A percentile compares a stretch with the other conserved stretches of the same genome.
phyloP scores from a whole-genome alignment of 306 rosid genomes.

The Argentina anserina region DNA sequence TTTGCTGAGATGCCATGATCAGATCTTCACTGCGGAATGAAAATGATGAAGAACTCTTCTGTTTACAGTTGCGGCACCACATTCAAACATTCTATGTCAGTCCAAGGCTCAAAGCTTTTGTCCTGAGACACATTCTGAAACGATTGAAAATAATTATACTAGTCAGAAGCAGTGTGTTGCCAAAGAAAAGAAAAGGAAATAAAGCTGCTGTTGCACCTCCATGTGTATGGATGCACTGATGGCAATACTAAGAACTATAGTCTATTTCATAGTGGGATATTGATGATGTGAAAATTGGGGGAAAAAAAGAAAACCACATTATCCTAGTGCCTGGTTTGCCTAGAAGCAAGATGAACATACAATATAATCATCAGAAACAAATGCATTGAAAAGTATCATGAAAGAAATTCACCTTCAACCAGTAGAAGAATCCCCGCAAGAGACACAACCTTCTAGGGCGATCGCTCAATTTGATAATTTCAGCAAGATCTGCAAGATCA shows the following conservation, averaged over 20 bases:
- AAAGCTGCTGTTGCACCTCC: neutral
- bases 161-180: slow-evolving; percentile 8
- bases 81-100: slow-evolving; percentile 39
- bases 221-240: neutral
- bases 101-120: slow-evolving; percentile 59
- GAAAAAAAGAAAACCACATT: neutral
- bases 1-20: neutral
- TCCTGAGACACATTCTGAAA: slow-evolving; percentile 44
- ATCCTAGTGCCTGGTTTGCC: neutral
- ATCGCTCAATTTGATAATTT: slow-evolving; percentile 28
- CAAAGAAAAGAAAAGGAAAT: neutral
- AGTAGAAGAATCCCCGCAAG: slow-evolving; percentile 73
- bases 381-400: neutral
- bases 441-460: slow-evolving; percentile 46
- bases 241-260: neutral
- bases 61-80: slow-evolving; percentile 16
- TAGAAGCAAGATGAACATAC: neutral
- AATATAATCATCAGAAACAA: neutral
- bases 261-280: neutral
- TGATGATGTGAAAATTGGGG: neutral
- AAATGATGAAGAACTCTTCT: neutral
- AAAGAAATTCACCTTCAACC: slow-evolving; percentile 57
- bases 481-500: slow-evolving; percentile 46
- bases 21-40: neutral
- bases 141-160: slow-evolving; percentile 17